Base-by-base conservation (phyloP, 441 rosid species). In the Cnidoscolus chayamansa region DNA sequence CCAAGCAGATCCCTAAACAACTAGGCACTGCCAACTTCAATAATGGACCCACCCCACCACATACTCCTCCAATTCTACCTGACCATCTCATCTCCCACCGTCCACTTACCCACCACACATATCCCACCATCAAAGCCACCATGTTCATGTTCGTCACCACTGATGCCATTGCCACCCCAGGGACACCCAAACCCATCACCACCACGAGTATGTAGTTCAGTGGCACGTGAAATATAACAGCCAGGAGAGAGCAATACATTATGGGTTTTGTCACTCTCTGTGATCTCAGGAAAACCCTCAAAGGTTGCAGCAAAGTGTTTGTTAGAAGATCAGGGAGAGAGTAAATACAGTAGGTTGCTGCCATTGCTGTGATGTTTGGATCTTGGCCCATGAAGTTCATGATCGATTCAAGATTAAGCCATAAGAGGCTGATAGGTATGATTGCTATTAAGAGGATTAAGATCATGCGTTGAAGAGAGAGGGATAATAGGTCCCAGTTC, bases 121-220 rank as follows among this genome's bases (percentile, higher is more conserved):
- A 94, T 51, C 87, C 96, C 13, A 88, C 90, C 84, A 94, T 74
- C 82, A 92, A 73, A 74, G 66, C 87, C 81, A 86, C 91, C 91
- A 86, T 87, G 68, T 92, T 92, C 83, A 89, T 20, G 75, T 94
- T 94, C 37, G 98, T 92, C 61, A 92, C 87, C 47, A 88, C 99
- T 1, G 97, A 87, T 8, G 99, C 99, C 86, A 80, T 82, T 8
- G 99, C 99, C 77, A 94, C 98, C 55, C 99, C 98, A 0, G 88
- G 87, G n/a, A 94, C 96, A 3, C 99, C 98, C 77, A 86, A 60
- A 43, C 80, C 82, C 82, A 81, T 75, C 71, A 75, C 81, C 71
- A 86, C 82, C 70, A 92, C 98, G 1, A 86, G 45, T 75, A 75
- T 58, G 49, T 94, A 94, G 76, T 92, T 94, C 62, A 94, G 71